Percentiles rank a stretch among this genome's conserved stretches.
Evolutionary conservation across 176 grass and related monocot genomes (phyloP).

Genomic region (Bonia amplexicaulis): DNA sequence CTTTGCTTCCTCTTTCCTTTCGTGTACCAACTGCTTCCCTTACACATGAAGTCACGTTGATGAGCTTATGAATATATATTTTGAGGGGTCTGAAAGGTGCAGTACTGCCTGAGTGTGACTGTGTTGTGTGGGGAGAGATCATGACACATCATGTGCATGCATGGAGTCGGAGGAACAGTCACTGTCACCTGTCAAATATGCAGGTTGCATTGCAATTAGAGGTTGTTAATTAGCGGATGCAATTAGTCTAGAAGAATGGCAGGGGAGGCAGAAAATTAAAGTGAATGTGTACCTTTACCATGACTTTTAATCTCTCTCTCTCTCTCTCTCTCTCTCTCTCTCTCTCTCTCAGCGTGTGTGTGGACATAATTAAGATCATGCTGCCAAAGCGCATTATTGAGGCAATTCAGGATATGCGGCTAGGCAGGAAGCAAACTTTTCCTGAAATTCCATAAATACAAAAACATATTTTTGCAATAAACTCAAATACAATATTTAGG

Average conservation of each 20-base stretch:
- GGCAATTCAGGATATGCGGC: not conserved
- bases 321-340: not conserved
- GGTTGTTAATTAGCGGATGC: constrained; percentile 16
- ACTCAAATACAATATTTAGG: not conserved
- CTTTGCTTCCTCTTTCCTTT: constrained; percentile 55
- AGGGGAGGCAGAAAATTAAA: not conserved
- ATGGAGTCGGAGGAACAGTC: constrained; percentile 43
- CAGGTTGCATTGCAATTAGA: constrained; percentile 40
- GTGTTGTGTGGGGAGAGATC: constrained; percentile 7
- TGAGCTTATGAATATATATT: constrained; percentile 42
- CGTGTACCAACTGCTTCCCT: constrained; percentile 67
- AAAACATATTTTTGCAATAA: not conserved
- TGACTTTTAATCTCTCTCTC: not conserved
- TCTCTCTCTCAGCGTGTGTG: not conserved
- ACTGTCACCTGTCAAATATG: constrained; percentile 37
- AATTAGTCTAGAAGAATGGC: not conserved
- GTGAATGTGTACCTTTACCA: constrained; percentile 1
- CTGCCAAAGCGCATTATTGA: not conserved
- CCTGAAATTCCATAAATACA: not conserved
- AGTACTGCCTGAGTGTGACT: constrained; percentile 1
- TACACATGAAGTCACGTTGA: constrained; percentile 67
- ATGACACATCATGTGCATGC: constrained; percentile 31
- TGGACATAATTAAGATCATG: not conserved
- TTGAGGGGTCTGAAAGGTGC: constrained; percentile 29
- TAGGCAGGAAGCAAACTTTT: not conserved